Conservation (phyloP, 2,329 filamentous ascomycete genomes). For the Aspergillus sp. region DNA sequence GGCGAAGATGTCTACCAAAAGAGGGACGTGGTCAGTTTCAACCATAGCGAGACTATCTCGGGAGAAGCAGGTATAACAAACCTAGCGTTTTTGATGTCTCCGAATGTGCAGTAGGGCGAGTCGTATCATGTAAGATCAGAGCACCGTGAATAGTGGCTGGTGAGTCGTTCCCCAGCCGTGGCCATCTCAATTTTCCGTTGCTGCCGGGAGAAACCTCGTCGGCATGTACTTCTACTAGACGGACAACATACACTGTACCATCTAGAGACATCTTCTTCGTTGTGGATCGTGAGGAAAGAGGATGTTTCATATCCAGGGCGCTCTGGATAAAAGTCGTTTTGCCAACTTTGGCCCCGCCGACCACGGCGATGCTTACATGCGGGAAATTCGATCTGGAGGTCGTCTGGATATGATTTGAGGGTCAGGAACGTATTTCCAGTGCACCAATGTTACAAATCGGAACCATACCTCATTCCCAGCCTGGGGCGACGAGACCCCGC, state of each 20-base stretch:
- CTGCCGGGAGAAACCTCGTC: conserved; percentile 53
- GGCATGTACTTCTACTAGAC: conserved; percentile 57
- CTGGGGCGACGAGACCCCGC: conserved; percentile 15
- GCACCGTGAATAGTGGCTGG: conserved; percentile 79
- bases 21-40: conserved; percentile 10
- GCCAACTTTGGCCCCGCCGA: conserved; percentile 55
- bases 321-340: conserved; percentile 61
- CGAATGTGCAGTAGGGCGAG: conserved; percentile 70
- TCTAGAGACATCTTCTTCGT: conserved; percentile 59
- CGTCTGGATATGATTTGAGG: conserved; percentile 18
- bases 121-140: conserved; percentile 84
- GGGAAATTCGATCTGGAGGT: conserved; percentile 39
- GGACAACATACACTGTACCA: conserved; percentile 55
- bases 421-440: conserved; percentile 8
- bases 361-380: conserved; percentile 59
- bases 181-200: conserved; percentile 51
- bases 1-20: conserved; percentile 65
- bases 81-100: conserved; percentile 74
- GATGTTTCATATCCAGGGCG: conserved; percentile 54
- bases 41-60: background rate
- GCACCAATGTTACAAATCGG: background rate
- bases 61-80: conserved; percentile 51
- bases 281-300: conserved; percentile 40
- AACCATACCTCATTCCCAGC: conserved; percentile 29
- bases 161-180: conserved; percentile 59